A percentile compares a stretch with the other conserved stretches of the same genome.
phyloP scores from a whole-genome alignment of 2,329 filamentous ascomycete species.

The Ophiostoma sp. region DNA sequence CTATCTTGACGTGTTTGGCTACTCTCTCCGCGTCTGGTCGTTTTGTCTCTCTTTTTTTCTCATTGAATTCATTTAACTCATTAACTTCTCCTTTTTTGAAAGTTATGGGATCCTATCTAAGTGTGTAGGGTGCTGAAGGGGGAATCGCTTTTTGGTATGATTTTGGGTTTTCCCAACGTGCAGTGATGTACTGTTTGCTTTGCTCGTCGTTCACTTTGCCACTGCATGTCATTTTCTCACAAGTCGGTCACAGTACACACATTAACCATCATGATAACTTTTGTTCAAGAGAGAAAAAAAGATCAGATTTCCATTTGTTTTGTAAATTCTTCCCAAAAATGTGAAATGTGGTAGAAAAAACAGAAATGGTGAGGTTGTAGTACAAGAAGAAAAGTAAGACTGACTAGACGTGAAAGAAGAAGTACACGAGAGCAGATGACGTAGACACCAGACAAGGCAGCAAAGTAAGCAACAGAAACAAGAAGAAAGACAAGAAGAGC shows the following conservation, averaged over 20 bases:
- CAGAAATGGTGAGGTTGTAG: constrained; percentile 8
- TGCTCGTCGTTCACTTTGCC: neutral
- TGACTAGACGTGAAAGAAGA: neutral
- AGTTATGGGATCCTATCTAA: neutral
- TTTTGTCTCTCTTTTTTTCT: neutral
- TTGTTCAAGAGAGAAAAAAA: neutral
- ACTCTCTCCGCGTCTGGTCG: neutral
- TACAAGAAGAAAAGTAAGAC: constrained; percentile 6
- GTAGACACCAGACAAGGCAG: neutral
- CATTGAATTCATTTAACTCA: neutral
- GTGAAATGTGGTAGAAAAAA: neutral
- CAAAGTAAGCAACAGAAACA: neutral
- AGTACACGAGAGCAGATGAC: neutral
- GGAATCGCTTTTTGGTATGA: neutral
- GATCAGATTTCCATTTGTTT: neutral
- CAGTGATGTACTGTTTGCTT: neutral
- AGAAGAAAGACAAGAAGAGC: neutral
- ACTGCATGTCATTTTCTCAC: neutral
- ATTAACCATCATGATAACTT: neutral
- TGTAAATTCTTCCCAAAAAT: neutral
- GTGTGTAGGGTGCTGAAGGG: neutral
- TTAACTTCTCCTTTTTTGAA: neutral
- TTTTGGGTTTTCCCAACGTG: neutral
- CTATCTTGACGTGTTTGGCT: neutral
- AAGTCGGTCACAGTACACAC: neutral